Evolutionary conservation across 768 basidiomycete species (phyloP).

Genomic region (Auricularia cornea): DNA sequence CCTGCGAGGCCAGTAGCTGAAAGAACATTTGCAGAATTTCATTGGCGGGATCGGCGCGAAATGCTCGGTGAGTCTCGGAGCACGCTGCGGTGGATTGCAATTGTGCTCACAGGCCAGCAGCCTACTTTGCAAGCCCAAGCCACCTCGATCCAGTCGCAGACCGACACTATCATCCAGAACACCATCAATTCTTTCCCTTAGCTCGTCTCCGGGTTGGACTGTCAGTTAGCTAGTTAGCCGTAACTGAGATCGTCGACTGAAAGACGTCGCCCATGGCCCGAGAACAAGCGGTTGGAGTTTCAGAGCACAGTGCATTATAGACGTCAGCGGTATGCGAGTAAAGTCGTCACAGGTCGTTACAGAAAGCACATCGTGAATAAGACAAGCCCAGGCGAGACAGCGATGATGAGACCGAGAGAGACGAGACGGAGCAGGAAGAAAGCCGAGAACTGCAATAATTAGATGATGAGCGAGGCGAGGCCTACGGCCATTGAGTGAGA

Average conservation of each 20-base stretch:
- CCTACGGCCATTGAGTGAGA: conserved; percentile 1
- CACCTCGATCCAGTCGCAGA: background rate
- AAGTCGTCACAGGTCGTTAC: background rate
- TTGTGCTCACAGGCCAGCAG: background rate
- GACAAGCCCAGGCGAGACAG: background rate
- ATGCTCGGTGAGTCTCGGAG: background rate
- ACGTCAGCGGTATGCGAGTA: background rate
- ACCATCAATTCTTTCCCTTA: background rate
- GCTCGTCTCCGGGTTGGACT: too few relatives aligned
- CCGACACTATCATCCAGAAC: background rate
- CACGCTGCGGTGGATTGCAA: background rate
- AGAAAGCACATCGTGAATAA: background rate
- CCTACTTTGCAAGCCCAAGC: background rate
- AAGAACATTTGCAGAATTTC: background rate
- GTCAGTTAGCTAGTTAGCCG: too few relatives aligned
- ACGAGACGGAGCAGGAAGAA: background rate
- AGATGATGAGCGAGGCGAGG: background rate
- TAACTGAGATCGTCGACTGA: too few relatives aligned
- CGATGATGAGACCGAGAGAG: background rate
- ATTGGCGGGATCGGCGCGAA: background rate
- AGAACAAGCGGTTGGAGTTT: too few relatives aligned
- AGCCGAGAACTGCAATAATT: background rate
- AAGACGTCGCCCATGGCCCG: too few relatives aligned
- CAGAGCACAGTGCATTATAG: too few relatives aligned
- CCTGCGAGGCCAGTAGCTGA: too few relatives aligned